Base-by-base conservation (phyloP, 2,329 filamentous ascomycete genomes). In the Fusarium brevicatenulatum region DNA sequence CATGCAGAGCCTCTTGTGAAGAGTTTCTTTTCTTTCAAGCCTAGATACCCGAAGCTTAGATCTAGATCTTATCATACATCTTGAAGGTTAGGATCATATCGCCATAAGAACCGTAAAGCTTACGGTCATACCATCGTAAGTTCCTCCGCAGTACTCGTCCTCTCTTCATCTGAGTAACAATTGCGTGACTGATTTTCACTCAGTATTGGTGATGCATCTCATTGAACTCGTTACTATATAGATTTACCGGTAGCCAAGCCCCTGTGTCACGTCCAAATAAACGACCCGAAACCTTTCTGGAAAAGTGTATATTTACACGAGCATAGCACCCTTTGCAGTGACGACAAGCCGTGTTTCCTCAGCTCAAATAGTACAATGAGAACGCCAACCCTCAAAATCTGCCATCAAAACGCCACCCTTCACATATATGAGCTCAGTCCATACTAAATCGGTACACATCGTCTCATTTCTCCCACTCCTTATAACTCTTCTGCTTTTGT, bases 401-500 rank as follows among this genome's bases (percentile, higher is more conserved):
- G 47, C n/a, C 30, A 34, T 19, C 21, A n/a, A 50, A 70, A 70
- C 66, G 61, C 55, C 50, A 43, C 25, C 59, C 42, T 16, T 47
- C 66, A 39, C 32, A 36, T 54, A 42, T 19, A 37, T 37, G 49
- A 53, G 37, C 39, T 32, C 37, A 32, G 42, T 25, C 43, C 42
- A 28, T 28, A 23, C 49, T 44, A 32, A 39, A 53, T 28, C 34
- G 25, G 39, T 49, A 21, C 40, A 47, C 18, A 39, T 25, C 37
- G 32, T 44, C 42, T 77, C 63, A 81, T 55, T 76, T 80, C 13
- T 84, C 82, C 86, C 86, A 89, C 70, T 84, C 81, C 78, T 84
- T 85, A 68, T 83, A 89, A 4, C 83, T 84, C 80, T 94, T 95
- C 80, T 95, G 93, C 82, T 91, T 91, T 82, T 94, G 91, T 71